Evolutionary conservation across 306 rosid genomes (phyloP).

Genomic region (apple (Malus domestica)): DNA sequence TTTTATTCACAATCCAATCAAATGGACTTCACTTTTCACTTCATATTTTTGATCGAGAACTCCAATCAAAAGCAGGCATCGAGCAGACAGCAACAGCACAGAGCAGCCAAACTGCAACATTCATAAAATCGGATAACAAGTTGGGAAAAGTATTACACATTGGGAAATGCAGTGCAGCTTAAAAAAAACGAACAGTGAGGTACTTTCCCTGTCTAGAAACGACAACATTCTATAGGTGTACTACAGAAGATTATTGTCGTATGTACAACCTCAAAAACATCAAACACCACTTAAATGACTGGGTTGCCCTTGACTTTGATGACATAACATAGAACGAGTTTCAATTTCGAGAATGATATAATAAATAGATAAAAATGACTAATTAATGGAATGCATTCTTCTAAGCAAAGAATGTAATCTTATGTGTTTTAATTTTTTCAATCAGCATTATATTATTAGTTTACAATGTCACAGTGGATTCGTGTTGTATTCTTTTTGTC

Average conservation of each 20-base stretch:
- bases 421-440: too few relatives aligned
- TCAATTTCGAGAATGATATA: too few relatives aligned
- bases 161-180: background rate
- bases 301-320: background rate
- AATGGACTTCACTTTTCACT: background rate
- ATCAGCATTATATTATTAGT: too few relatives aligned
- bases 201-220: background rate
- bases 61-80: constrained; percentile 77
- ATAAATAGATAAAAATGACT: too few relatives aligned
- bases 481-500: accelerated
- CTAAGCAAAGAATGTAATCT: too few relatives aligned
- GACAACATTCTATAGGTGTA: background rate
- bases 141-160: too few relatives aligned
- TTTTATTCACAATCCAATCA: constrained; percentile 5
- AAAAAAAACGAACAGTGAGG: background rate
- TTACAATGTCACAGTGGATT: too few relatives aligned
- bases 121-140: constrained; percentile 7
- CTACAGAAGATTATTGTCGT: background rate
- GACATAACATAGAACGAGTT: too few relatives aligned
- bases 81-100: constrained; percentile 90
- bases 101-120: constrained; percentile 81
- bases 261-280: background rate
- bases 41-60: background rate
- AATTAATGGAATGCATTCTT: too few relatives aligned
- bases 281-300: background rate